Evolutionary conservation across 768 basidiomycete species (phyloP), one percentile per base, ranked within the genome.

Genomic region (Hypsizygus marmoreus): DNA sequence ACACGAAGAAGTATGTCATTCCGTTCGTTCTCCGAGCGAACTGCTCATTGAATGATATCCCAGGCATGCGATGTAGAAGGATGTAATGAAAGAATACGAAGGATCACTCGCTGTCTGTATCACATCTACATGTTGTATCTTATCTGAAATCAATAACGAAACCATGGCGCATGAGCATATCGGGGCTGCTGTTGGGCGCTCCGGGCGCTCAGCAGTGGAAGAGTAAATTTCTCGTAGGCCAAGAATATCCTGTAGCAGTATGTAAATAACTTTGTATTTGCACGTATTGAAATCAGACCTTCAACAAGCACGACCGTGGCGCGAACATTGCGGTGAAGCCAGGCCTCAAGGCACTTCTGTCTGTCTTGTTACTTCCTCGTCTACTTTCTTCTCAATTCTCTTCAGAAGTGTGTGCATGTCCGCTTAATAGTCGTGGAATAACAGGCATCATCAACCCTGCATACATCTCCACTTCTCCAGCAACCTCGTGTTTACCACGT

Each of bases 401-500:
- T 39, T 40, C 29, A 2, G 25, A 25, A 40, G 11, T 51, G 29
- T 47, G 44, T 45, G 45, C 22, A 50, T 56, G 57, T 39, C 51
- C 51, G 43, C 24, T 43, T 46, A 35, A 38, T 43, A 24, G 36
- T 12, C 17, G 12, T 16, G 19, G 25, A 44, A 24, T 37, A 51
- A 22, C 37, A 35, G 36, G 43, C 41, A 26, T 29, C 44, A 40
- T 46, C 54, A 53, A 53, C 57, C 59, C 64, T 63, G 62, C 58
- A 58, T 58, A 57, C 38, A 54, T 58, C 59, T 58, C 40, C 44
- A 47, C 57, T 62, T 53, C 61, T 62, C 60, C 54, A 62, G 65
- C 61, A 57, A 72, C 79, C 83, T 83, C 86, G 85, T 86, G 85
- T 82, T 73, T 59, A 72, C 75, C 86, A 88, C 86, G 86, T 86